Conservation (phyloP, 1,284 basidiomycete genomes). For the Moesziomyces antarcticus region DNA sequence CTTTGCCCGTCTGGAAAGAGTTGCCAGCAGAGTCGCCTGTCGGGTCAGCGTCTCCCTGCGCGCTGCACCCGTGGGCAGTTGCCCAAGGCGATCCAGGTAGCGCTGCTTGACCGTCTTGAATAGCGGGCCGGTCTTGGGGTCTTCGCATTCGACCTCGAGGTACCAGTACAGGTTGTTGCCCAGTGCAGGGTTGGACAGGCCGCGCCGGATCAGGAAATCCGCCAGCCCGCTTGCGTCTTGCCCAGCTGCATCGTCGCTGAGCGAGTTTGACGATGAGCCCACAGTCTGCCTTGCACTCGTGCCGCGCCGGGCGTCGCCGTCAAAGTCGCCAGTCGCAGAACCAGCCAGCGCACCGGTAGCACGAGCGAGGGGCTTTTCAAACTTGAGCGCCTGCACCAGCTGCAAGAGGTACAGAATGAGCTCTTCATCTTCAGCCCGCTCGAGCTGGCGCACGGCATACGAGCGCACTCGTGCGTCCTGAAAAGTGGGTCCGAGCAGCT, state of each 20-base stretch:
- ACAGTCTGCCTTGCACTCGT: slow-evolving; percentile 10
- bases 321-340: slow-evolving; percentile 20
- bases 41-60: slow-evolving; percentile 56
- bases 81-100: slow-evolving; percentile 76
- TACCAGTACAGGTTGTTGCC: slow-evolving; percentile 98
- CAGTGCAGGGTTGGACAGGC: slow-evolving; percentile 82
- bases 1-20: slow-evolving; percentile 82
- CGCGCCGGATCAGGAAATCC: slow-evolving; percentile 83
- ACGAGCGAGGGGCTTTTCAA: slow-evolving; percentile 51
- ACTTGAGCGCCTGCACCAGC: slow-evolving; percentile 93
- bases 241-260: slow-evolving; percentile 7
- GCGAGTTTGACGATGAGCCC: slow-evolving; percentile 24
- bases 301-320: slow-evolving; percentile 12
- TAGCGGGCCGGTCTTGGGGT: slow-evolving; percentile 81
- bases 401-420: slow-evolving; percentile 91
- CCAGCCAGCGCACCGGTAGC: slow-evolving; percentile 11
- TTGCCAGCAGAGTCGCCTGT: slow-evolving; percentile 80
- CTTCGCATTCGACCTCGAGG: slow-evolving; percentile 89
- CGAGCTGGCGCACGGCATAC: slow-evolving; percentile 91
- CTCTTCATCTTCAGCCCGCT: slow-evolving; percentile 95
- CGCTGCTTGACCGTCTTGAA: slow-evolving; percentile 88
- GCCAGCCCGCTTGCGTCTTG: slow-evolving; percentile 40
- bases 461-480: slow-evolving; percentile 89
- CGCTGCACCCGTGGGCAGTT: slow-evolving; percentile 13
- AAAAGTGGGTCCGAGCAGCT: slow-evolving; percentile 87